phyloP scores from a whole-genome alignment of 2,329 filamentous ascomycete genomes.

The Pseudonectria buxi region DNA sequence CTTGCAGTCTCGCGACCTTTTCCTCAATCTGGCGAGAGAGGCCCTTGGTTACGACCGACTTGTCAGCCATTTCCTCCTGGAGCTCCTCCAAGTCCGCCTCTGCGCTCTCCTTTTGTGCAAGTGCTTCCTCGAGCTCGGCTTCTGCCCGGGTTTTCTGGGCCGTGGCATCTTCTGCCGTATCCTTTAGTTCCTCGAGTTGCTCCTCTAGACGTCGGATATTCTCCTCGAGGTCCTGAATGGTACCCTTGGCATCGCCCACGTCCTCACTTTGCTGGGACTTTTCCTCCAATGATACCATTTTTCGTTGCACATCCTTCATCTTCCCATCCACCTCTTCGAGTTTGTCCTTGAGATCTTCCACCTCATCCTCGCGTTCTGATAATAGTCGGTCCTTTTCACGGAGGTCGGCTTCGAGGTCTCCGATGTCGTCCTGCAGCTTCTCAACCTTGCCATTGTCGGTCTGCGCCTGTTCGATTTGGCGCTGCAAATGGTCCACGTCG shows the following conservation, averaged over 20 bases:
- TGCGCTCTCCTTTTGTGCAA: conserved; percentile 41
- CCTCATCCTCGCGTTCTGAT: conserved; percentile 67
- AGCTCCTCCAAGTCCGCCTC: conserved; percentile 57
- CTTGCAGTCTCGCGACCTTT: conserved; percentile 58
- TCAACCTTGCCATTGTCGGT: conserved; percentile 53
- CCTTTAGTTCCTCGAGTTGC: conserved; percentile 48
- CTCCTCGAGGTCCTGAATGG: conserved; percentile 52
- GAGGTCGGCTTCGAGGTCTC: conserved; percentile 68
- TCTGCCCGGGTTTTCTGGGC: conserved; percentile 52
- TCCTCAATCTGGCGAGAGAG: conserved; percentile 70
- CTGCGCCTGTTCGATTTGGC: conserved; percentile 50
- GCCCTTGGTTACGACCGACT: conserved; percentile 69
- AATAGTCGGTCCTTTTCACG: conserved; percentile 69
- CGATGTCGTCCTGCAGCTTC: conserved; percentile 65
- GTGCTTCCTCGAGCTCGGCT: conserved; percentile 48
- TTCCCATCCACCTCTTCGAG: conserved; percentile 49
- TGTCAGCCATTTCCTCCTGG: conserved; percentile 72
- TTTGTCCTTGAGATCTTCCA: conserved; percentile 58
- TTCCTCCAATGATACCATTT: conserved; percentile 49
- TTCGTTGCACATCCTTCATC: conserved; percentile 48
- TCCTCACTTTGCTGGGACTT: conserved; percentile 46
- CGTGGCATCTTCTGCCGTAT: conserved; percentile 47
- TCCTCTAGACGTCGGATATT: conserved; percentile 47
- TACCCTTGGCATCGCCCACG: conserved; percentile 49
- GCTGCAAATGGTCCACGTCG: conserved; percentile 54